Evolutionary conservation across 176 grass and related monocot species (phyloP).

Genomic region (sorghum (Sorghum bicolor)): Sorghum_bicolor_NCBIv3 NC_012871.2:73076001-73076500

Average conservation of each 20-base stretch:
- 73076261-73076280: constrained; percentile 33
- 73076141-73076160: neutral
- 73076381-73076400: constrained; percentile 35
- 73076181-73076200: neutral
- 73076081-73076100: neutral
- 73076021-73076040: too few species aligned
- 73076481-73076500: constrained; percentile 71
- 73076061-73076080: neutral
- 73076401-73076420: constrained; percentile 62
- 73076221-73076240: constrained; percentile 40
- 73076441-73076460: constrained; percentile 54
- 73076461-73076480: constrained; percentile 74
- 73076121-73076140: constrained; percentile 26
- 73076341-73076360: constrained; percentile 96
- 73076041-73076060: neutral
- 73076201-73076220: neutral
- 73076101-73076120: neutral
- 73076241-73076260: constrained; percentile 1
- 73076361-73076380: constrained; percentile 63
- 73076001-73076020: too few species aligned
- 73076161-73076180: constrained; percentile 1
- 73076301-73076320: constrained; percentile 21
- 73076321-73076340: constrained; percentile 64
- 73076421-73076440: constrained; percentile 75
- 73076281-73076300: neutral